Evolutionary conservation across 139 green algal genomes (phyloP).

Genomic region (Closterium sp.): DNA sequence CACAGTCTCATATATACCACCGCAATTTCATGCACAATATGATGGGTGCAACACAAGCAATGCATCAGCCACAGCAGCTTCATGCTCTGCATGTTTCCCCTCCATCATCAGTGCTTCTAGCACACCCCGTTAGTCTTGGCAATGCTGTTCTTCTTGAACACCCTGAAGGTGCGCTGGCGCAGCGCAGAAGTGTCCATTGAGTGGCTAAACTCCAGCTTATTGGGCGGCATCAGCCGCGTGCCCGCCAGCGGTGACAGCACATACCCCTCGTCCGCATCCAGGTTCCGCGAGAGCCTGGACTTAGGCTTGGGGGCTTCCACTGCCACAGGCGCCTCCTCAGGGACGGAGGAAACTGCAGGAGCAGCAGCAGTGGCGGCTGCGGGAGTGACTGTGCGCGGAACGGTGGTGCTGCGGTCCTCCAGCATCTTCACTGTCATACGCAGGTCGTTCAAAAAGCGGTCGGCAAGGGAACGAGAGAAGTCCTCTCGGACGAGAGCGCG

Average conservation of each 20-base stretch:
- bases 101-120: not conserved
- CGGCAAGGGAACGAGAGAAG: conserved; percentile 24
- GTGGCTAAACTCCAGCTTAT: not conserved
- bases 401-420: not conserved
- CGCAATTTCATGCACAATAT: too few relatives aligned
- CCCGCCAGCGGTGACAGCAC: not conserved
- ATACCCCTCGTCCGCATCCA: not conserved
- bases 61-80: not conserved
- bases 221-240: not conserved
- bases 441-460: conserved; percentile 32
- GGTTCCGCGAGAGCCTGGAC: not conserved
- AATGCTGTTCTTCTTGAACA: not conserved
- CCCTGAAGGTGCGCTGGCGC: not conserved
- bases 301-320: not conserved
- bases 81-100: not conserved
- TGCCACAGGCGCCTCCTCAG: not conserved
- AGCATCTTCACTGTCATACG: not conserved
- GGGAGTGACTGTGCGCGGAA: not conserved
- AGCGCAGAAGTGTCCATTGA: not conserved
- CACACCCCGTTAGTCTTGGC: conserved; percentile 2
- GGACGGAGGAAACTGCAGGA: not conserved
- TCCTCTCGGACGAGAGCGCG: conserved; percentile 34
- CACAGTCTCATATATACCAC: too few relatives aligned
- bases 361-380: not conserved
- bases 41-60: too few relatives aligned